These are phyloP conservation scores for Kodamaea sagamina DNA, from an alignment of 805 yeast species.

Conservation along the genomic window DNA sequence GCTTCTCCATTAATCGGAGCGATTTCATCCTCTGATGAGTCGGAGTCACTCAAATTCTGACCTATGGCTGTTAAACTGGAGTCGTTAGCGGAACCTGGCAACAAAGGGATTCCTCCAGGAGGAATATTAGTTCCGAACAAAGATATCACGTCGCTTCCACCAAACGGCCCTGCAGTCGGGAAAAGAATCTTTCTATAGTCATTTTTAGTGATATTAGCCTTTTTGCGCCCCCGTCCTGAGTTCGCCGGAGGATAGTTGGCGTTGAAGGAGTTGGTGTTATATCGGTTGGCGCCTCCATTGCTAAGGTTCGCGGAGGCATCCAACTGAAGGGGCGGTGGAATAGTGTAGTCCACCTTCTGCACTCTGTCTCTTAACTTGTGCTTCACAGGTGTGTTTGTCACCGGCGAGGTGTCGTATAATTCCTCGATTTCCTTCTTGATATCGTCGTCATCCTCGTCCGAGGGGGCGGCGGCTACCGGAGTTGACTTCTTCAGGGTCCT, in stretches of 20 bases:
- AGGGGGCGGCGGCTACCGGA: not conserved
- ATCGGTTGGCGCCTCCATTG: not conserved
- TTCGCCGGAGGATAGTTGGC: conserved; percentile 21
- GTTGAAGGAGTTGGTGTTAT: not conserved
- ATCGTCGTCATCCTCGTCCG: conserved; percentile 32
- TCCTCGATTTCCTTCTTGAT: conserved; percentile 69
- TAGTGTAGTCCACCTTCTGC: conserved; percentile 67
- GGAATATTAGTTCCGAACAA: conserved; percentile 72
- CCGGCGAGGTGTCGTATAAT: conserved; percentile 61
- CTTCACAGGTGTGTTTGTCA: conserved; percentile 43
- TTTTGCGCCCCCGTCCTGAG: conserved; percentile 30
- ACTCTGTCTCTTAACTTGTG: conserved; percentile 51
- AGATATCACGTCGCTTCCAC: conserved; percentile 90
- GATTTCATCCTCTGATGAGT: conserved; percentile 65
- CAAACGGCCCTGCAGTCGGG: conserved; percentile 97
- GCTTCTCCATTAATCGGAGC: conserved; percentile 46
- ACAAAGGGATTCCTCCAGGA: conserved; percentile 46
- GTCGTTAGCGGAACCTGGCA: conserved; percentile 33
- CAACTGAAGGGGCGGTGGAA: conserved; percentile 67
- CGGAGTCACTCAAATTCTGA: conserved; percentile 49
- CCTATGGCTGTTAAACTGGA: conserved; percentile 35
- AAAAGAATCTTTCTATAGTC: conserved; percentile 66
- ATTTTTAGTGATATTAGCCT: conserved; percentile 40
- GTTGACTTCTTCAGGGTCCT: conserved; percentile 14
- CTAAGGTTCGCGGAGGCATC: not conserved